phyloP scores from a whole-genome alignment of 495 filamentous ascomycete species.

The Penicillium ochrochloron region DNA sequence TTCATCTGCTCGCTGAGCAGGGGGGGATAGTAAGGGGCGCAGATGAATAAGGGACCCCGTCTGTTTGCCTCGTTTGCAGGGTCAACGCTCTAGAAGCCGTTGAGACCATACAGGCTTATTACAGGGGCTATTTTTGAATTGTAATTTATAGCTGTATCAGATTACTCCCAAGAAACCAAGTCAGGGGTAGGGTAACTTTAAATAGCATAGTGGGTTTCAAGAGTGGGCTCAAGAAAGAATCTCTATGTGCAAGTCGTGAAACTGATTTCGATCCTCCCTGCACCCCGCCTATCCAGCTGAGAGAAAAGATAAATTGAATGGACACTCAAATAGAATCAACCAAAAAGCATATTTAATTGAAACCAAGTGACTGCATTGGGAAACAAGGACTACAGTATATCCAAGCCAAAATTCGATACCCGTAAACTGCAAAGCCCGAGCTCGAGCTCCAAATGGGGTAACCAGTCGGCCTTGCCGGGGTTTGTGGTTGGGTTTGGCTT shows the following conservation, averaged over 20 bases:
- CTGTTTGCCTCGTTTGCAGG: not conserved
- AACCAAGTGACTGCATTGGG: not conserved
- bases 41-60: not conserved
- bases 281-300: not conserved
- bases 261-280: too few species aligned
- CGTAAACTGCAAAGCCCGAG: not conserved
- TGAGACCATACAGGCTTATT: too few species aligned
- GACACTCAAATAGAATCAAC: not conserved
- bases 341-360: not conserved
- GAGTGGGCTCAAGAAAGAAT: too few species aligned
- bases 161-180: too few species aligned
- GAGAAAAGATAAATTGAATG: not conserved
- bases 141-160: too few species aligned
- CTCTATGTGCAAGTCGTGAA: too few species aligned
- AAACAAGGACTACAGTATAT: not conserved
- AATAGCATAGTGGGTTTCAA: too few species aligned
- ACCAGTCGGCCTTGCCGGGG: conserved; percentile 1
- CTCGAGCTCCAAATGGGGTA: not conserved
- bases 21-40: conserved; percentile 5
- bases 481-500: not conserved
- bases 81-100: too few species aligned
- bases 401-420: not conserved
- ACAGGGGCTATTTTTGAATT: too few species aligned
- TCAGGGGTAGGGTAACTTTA: too few species aligned
- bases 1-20: conserved; percentile 18